These are phyloP conservation scores for Jasminum sambac DNA, from an alignment of 257 asterid genomes.

Conservation along the genomic window DNA sequence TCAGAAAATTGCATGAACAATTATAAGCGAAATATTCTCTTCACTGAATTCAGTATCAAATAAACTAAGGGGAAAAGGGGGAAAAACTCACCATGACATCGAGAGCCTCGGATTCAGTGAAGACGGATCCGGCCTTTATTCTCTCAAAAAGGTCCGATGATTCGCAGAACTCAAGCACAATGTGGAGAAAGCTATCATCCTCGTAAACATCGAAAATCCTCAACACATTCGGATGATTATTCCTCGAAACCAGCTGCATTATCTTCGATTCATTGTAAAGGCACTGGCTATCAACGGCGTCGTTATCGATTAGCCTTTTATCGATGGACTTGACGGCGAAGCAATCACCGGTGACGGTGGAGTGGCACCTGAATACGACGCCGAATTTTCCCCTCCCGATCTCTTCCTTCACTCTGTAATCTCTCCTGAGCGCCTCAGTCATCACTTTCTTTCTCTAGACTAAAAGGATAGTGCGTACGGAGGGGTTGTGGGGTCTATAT, in stretches of 20 bases:
- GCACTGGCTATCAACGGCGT: constrained; percentile 64
- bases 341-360: constrained; percentile 42
- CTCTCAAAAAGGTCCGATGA: constrained; percentile 55
- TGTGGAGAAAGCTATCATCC: constrained; percentile 56
- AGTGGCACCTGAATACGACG: constrained; percentile 59
- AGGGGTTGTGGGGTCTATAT: constrained; percentile 24
- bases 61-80: background rate
- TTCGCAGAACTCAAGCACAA: constrained; percentile 60
- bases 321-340: constrained; percentile 74
- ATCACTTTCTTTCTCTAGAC: constrained; percentile 29
- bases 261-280: constrained; percentile 61
- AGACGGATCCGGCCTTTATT: constrained; percentile 33
- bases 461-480: constrained; percentile 29
- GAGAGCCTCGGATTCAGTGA: constrained; percentile 61
- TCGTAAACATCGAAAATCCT: constrained; percentile 54
- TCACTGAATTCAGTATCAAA: background rate
- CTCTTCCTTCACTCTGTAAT: constrained; percentile 57
- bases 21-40: background rate
- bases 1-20: background rate
- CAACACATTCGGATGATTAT: constrained; percentile 42
- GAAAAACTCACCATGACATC: constrained; percentile 50
- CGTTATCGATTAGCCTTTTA: constrained; percentile 53
- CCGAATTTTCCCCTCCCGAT: constrained; percentile 78
- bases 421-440: constrained; percentile 54
- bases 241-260: constrained; percentile 40